Evolutionary conservation across 2,329 filamentous ascomycete species (phyloP).

Genomic region (Penicillium brevicompactum): DNA sequence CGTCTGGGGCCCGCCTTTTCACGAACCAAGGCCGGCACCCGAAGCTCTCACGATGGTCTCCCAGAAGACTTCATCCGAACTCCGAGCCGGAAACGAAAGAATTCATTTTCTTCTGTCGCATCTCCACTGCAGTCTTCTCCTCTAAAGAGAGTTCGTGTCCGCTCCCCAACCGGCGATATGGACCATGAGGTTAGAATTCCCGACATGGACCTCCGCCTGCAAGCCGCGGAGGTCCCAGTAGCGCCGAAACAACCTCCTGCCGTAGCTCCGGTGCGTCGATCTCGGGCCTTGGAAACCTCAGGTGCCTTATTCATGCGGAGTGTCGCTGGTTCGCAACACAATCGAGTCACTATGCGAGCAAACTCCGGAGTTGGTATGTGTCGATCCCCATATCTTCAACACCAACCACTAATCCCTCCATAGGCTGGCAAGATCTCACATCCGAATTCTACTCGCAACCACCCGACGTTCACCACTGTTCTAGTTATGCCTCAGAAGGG

Average conservation of each 20-base stretch:
- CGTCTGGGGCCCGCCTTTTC: constrained; percentile 46
- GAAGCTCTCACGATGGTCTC: constrained; percentile 27
- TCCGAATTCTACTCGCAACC: constrained; percentile 61
- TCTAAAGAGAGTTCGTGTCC: constrained; percentile 44
- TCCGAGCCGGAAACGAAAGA: constrained; percentile 49
- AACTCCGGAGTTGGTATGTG: constrained; percentile 42
- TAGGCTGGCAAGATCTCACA: constrained; percentile 62
- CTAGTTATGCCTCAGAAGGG: constrained; percentile 38
- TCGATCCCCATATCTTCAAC: neutral
- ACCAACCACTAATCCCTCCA: constrained; percentile 22
- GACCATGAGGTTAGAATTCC: constrained; percentile 30
- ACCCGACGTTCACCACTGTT: constrained; percentile 55
- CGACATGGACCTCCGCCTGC: constrained; percentile 28
- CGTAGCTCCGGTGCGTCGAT: constrained; percentile 39
- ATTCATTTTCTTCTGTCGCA: constrained; percentile 47
- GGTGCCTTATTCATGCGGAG: constrained; percentile 43
- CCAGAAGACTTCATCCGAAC: constrained; percentile 36
- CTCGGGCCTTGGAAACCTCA: constrained; percentile 39
- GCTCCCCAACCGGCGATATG: constrained; percentile 33
- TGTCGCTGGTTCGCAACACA: constrained; percentile 32
- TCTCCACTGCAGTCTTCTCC: constrained; percentile 55
- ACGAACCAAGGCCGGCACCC: constrained; percentile 34
- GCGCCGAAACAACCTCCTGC: constrained; percentile 26
- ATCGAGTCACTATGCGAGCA: constrained; percentile 36
- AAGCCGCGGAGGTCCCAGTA: constrained; percentile 18